Conservation (phyloP, 352 stramenopile genomes). For the Sclerospora graminicola region DNA sequence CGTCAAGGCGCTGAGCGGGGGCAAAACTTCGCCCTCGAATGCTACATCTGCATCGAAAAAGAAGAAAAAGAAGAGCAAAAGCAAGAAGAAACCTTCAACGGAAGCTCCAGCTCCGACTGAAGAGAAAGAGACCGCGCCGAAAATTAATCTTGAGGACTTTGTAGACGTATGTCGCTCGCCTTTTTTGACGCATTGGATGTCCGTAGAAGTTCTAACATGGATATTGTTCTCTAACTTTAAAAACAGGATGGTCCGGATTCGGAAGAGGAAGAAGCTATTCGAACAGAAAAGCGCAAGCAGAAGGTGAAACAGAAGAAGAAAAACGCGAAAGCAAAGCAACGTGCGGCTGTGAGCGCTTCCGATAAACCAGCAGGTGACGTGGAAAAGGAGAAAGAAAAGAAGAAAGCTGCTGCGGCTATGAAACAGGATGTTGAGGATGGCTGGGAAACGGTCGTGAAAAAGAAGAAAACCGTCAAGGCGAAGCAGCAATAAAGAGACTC, state of each 20-base stretch:
- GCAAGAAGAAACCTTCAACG: conserved; percentile 37
- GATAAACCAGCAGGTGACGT: conserved; percentile 17
- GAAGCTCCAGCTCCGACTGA: conserved; percentile 1
- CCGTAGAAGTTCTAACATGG: too few species aligned
- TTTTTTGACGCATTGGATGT: too few species aligned
- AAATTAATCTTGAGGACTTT: conserved; percentile 67
- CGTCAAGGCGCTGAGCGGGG: conserved; percentile 47
- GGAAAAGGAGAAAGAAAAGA: conserved; percentile 45
- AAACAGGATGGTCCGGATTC: conserved; percentile 59
- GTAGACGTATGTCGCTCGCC: conserved; percentile 22
- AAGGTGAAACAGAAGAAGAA: conserved; percentile 79
- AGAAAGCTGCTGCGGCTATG: conserved; percentile 26
- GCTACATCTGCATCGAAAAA: conserved; percentile 22
- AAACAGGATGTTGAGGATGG: conserved; percentile 68
- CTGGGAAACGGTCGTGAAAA: conserved; percentile 68
- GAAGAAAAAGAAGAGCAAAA: conserved; percentile 52
- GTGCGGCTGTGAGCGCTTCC: conserved; percentile 8
- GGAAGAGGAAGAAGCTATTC: conserved; percentile 68
- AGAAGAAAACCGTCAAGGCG: conserved; percentile 45
- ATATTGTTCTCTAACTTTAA: too few species aligned
- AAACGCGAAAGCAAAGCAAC: conserved; percentile 68
- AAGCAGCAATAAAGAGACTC: conserved; percentile 44
- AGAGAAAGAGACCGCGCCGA: conserved; percentile 19
- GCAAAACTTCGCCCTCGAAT: conserved; percentile 18
- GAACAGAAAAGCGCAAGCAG: conserved; percentile 66